phyloP scores from a whole-genome alignment of 257 asterid genomes.

The Forsythia suspensa region DNA sequence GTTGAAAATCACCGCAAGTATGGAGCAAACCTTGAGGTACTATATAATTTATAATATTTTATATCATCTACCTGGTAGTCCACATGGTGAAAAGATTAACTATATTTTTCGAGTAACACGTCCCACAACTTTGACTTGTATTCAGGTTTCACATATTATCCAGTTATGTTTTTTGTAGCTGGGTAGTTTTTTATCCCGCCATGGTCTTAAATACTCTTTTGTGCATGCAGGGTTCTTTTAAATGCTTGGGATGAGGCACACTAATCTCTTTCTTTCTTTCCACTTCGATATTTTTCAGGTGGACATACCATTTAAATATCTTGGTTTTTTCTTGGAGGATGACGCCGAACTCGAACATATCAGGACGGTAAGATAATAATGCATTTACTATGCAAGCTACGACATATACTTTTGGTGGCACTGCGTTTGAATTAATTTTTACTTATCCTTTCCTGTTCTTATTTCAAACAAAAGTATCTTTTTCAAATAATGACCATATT shows the following conservation, averaged over 20 bases:
- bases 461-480: neutral
- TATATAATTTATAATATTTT: neutral
- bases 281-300: slow-evolving; percentile 47
- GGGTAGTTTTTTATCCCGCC: neutral
- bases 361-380: slow-evolving; percentile 43
- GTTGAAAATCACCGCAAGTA: slow-evolving; percentile 77
- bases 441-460: neutral
- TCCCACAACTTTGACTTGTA: neutral
- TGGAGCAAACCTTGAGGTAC: slow-evolving; percentile 98
- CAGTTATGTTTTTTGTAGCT: neutral
- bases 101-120: neutral
- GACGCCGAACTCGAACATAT: slow-evolving; percentile 77
- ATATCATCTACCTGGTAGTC: neutral
- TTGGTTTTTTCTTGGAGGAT: slow-evolving; percentile 91
- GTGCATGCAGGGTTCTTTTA: neutral
- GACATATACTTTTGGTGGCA: neutral
- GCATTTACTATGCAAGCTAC: neutral
- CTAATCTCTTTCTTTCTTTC: slow-evolving; percentile 9
- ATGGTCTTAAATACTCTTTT: neutral
- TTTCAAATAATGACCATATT: slow-evolving; percentile 6
- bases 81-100: neutral
- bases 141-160: neutral
- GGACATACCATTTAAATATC: slow-evolving; percentile 85
- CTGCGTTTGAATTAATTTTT: neutral
- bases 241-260: neutral